Base-by-base conservation (phyloP, 1,139 yeast species). In the Pichia sp. region DNA sequence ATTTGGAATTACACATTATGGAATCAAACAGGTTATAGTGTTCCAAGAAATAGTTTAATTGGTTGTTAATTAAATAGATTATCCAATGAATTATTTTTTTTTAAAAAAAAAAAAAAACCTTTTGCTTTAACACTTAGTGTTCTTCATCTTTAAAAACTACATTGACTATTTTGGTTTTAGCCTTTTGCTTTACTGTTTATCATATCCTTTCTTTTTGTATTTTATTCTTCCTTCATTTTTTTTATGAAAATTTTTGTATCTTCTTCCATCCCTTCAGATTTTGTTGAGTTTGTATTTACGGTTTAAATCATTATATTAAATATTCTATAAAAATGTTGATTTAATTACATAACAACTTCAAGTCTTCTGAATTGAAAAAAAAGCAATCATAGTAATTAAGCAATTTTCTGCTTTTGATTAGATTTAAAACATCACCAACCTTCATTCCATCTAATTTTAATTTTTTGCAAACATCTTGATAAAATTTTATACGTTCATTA, bases 1-100 rank as follows among this genome's bases (percentile, higher is more conserved):
- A 68, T 74, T 55, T 61, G 64, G 42, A 78, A 78, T 57, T 50
- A 65, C 31, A 78, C 84, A 3, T 37, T 41, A 3, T 68, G 73
- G 73, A 53, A 55, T 23, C 38, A 30, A 1, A 66, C 70, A 2
- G 71, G 71, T 24, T 68, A 66, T 46, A 32, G 55, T 4, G 37
- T 46, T 39, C 71, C 71, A 28, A 62, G 56, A 45, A 64, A 64
- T 53, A 56, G 47, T 4, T 50, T 66, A 36, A 54, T 58, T 7
- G 63, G 60, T 27, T 52, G 60, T 47, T 43, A 35, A 24, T 24
- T 24, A 23, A 22, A 33, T 6, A 24, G 5, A 12, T n/a, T 24
- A 24, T 26, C 30, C n/a, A 9, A 11, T 9, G 10, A 4, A 1
- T 8, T 9, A 9, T 12, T 6, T 12, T n/a, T 32, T 8, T 22